These are phyloP conservation scores for Dendrobium huoshanense DNA, from an alignment of 106 monocot genomes.

Conservation along the genomic window DNA sequence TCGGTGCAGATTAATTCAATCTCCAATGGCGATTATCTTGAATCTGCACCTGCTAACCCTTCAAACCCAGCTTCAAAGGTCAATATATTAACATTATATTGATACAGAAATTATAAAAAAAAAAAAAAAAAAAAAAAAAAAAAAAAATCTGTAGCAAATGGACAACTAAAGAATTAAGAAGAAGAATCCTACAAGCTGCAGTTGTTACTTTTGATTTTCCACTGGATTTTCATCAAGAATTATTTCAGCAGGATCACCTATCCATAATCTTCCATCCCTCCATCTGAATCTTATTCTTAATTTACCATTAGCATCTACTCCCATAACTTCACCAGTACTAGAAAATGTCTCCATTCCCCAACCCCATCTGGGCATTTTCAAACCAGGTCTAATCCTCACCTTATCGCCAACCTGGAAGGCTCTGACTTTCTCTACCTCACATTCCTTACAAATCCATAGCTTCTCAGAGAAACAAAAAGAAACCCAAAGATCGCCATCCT, in stretches of 20 bases:
- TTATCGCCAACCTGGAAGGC: constrained; percentile 73
- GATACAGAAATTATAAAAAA: background rate
- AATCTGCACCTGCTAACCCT: background rate
- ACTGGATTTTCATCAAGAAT: constrained; percentile 32
- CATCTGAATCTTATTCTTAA: constrained; percentile 84
- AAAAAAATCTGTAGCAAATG: background rate
- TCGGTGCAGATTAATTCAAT: background rate
- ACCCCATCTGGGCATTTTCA: constrained; percentile 77
- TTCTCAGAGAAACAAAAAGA: constrained; percentile 87
- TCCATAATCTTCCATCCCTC: constrained; percentile 81
- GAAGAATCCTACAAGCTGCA: constrained; percentile 16
- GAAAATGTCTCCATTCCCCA: constrained; percentile 91
- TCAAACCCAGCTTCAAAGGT: background rate
- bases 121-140: no score
- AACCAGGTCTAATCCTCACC: constrained; percentile 63
- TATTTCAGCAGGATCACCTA: constrained; percentile 92
- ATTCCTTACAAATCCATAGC: constrained; percentile 81
- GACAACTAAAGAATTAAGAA: background rate
- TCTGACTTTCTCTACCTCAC: constrained; percentile 83
- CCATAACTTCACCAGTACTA: constrained; percentile 72
- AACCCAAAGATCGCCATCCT: constrained; percentile 68
- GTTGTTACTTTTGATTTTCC: background rate
- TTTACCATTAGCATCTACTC: constrained; percentile 97
- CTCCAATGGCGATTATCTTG: no score
- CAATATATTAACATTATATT: background rate